phyloP scores from a whole-genome alignment of 345 rosid species.

The Aurinia saxatilis region DNA sequence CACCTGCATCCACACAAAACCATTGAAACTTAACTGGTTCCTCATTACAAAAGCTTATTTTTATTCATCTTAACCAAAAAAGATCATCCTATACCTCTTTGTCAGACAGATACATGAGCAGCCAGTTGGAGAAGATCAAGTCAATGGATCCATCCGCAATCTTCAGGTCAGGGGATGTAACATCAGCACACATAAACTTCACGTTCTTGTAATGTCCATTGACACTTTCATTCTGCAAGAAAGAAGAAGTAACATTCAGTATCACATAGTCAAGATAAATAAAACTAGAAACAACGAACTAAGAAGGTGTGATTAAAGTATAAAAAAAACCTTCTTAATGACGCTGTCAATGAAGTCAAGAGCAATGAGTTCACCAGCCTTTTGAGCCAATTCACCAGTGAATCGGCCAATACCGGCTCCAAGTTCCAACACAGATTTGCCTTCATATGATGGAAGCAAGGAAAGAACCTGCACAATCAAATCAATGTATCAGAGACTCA shows the following conservation, averaged over 20 bases:
- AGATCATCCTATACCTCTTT: slow-evolving; percentile 47
- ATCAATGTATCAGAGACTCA: not conserved
- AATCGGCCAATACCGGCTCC: slow-evolving; percentile 98
- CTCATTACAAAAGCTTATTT: not conserved
- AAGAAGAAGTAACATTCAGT: not conserved
- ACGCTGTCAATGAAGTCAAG: slow-evolving; percentile 78
- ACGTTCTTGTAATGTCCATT: slow-evolving; percentile 82
- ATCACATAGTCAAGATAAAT: not conserved
- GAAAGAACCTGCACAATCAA: slow-evolving; percentile 50
- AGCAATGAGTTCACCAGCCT: slow-evolving; percentile 74
- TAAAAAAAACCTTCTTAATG: slow-evolving; percentile 61
- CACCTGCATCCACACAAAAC: slow-evolving; percentile 39
- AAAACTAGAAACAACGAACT: not conserved
- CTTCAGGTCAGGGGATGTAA: slow-evolving; percentile 67
- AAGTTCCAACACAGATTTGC: slow-evolving; percentile 75
- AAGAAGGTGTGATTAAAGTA: not conserved
- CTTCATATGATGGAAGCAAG: slow-evolving; percentile 72
- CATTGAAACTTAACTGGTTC: not conserved
- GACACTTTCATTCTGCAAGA: slow-evolving; percentile 59
- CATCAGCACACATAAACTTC: slow-evolving; percentile 84
- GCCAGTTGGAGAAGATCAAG: slow-evolving; percentile 91
- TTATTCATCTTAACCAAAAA: too few species aligned
- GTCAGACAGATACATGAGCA: slow-evolving; percentile 95
- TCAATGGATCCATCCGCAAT: slow-evolving; percentile 69
- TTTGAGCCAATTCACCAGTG: slow-evolving; percentile 84